Conservation (phyloP, 352 stramenopile species). For the Pythium phragmitis region DNA sequence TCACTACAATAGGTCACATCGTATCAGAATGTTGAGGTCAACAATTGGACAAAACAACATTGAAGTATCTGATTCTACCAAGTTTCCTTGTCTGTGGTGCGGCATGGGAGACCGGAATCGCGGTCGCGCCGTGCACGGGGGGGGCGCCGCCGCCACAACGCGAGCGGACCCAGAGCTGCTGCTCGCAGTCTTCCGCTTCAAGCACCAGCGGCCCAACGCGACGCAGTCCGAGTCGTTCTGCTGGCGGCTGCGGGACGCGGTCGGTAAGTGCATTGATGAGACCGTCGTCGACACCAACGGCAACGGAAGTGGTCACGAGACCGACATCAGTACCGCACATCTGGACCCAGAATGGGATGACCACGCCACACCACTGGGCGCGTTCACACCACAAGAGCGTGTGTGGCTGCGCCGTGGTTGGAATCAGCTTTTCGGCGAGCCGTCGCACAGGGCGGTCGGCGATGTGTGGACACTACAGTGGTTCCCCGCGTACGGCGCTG, state of each 20-base stretch:
- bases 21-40: background rate
- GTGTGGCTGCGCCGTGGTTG: conserved; percentile 6
- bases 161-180: conserved; percentile 22
- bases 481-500: conserved; percentile 52
- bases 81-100: background rate
- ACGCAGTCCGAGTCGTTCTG: conserved; percentile 33
- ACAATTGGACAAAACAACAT: background rate
- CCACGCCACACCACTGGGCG: background rate
- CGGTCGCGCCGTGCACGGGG: background rate
- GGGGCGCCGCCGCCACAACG: background rate
- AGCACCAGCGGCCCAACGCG: conserved; percentile 37
- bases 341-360: background rate
- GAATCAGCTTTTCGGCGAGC: conserved; percentile 1
- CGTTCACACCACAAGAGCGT: conserved; percentile 3
- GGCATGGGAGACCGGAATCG: background rate
- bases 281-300: conserved; percentile 2
- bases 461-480: conserved; percentile 30
- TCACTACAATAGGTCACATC: background rate
- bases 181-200: conserved; percentile 45
- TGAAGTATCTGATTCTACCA: background rate
- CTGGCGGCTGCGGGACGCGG: conserved; percentile 15
- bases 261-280: conserved; percentile 27
- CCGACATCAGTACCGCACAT: conserved; percentile 11
- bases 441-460: background rate
- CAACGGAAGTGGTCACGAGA: background rate